phyloP scores from a whole-genome alignment of 2,329 filamentous ascomycete species.

The Fusarium musae region DNA sequence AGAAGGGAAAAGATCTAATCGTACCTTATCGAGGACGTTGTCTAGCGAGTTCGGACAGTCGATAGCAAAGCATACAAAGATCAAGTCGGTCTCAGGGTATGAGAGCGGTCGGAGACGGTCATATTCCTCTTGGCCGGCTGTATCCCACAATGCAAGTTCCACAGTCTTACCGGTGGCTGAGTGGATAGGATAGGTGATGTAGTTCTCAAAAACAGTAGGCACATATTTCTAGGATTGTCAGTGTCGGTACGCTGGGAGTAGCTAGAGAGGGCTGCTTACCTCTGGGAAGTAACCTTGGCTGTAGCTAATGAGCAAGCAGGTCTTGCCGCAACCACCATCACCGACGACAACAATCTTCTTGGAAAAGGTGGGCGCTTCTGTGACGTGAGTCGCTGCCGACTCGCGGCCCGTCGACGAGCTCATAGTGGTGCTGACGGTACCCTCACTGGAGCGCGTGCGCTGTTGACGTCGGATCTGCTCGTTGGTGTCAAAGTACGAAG shows the following conservation, averaged over 20 bases:
- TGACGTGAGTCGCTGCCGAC: constrained; percentile 84
- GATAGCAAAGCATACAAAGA: constrained; percentile 99
- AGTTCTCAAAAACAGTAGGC: constrained; percentile 98
- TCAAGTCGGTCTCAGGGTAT: constrained; percentile 96
- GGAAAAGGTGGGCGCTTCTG: constrained; percentile 90
- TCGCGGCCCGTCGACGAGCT: constrained; percentile 80
- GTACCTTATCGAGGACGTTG: constrained; percentile 98
- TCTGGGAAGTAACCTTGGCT: constrained; percentile 99
- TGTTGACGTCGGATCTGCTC: constrained; percentile 58
- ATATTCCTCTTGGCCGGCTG: constrained; percentile 98
- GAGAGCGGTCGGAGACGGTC: constrained; percentile 94
- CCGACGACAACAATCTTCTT: constrained; percentile 99
- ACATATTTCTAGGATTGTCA: constrained; percentile 86
- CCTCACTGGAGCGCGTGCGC: constrained; percentile 81
- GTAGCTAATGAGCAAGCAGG: constrained; percentile 97
- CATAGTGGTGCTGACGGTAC: constrained; percentile 86
- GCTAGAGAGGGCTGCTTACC: constrained; percentile 63
- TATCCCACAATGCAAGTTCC: constrained; percentile 98
- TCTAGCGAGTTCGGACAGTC: constrained; percentile 98
- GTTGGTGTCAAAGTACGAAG: constrained; percentile 61
- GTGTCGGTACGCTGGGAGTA: neutral
- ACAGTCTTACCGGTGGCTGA: constrained; percentile 90
- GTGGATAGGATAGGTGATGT: constrained; percentile 97
- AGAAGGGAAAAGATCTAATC: constrained; percentile 4
- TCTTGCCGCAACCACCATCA: constrained; percentile 98